Base-by-base conservation (phyloP, 495 filamentous ascomycete genomes). In the Aspergillus biplanus region DNA sequence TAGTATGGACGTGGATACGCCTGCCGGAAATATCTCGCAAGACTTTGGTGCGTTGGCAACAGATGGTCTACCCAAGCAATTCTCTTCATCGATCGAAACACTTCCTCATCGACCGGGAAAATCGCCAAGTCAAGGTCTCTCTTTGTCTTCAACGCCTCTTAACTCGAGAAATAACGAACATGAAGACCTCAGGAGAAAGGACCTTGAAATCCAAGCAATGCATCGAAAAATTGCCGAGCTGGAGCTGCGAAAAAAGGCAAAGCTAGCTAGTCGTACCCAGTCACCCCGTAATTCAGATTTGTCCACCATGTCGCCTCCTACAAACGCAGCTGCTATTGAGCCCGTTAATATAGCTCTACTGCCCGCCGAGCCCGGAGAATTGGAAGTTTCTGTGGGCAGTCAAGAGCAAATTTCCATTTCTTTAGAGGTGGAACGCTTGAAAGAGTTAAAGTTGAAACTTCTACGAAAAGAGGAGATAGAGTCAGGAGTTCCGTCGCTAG, bases 151-250 rank as follows among this genome's bases (percentile, higher is more conserved):
- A 21, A 85, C 78, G 6, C 75, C 73, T 4, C 77, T 78, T 50
- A 73, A 69, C 49, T 61, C 62, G 16, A 71, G 70, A 35, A 66
- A 60, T n/a, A 71, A 71, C 42, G 79, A 82, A 47, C 67, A 75
- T 52, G 85, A 87, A 35, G 83, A 88, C 52, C 80, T 97, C 8
- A 81, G 85, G 54, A 67, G 70, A 27, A 90, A 89, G 67, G 84
- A 91, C 59, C 80, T 85, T 62, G 84, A 88, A 62, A 94, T 97
- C 54, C 84, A 90, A 70, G 82, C 82, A 44, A 85, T 93, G 80
- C 91, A 86, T 65, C 84, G 84, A 70, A 88, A 83, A 59, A 94
- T 97, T 71, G 90, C 88, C 15, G 88, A 92, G 68, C 82, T 87
- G 39, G 91, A 96, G 71, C 83, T 89, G 35, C 85, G 82, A 61